Conservation (phyloP, 192 early-diverging fungal species). For the Coemansia sp. region DNA sequence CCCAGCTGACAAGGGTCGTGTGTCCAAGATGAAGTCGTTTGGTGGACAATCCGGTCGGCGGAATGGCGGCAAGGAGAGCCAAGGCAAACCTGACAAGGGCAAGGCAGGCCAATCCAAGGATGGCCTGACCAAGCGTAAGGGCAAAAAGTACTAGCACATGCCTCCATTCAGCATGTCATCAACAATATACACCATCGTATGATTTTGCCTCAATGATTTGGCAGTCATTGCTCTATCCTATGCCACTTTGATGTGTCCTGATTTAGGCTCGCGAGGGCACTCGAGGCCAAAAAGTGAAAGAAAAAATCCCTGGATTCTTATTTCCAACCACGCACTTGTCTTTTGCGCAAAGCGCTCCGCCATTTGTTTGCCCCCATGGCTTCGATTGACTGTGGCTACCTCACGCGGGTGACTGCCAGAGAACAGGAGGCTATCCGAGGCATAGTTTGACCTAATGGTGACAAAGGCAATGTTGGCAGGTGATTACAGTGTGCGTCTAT, state of each 20-base stretch:
- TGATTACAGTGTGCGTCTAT: not conserved
- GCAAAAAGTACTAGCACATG: constrained; percentile 3
- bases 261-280: not conserved
- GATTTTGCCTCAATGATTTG: not conserved
- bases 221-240: not conserved
- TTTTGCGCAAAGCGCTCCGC: not conserved
- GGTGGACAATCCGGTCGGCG: constrained; percentile 10
- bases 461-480: not conserved
- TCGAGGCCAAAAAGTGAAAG: not conserved
- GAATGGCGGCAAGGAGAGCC: constrained; percentile 3
- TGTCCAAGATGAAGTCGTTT: constrained; percentile 10
- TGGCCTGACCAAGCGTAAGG: constrained; percentile 3
- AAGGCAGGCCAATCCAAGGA: constrained; percentile 2
- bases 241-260: not conserved
- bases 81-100: not conserved
- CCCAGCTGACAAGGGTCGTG: constrained; percentile 18
- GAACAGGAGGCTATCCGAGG: not conserved
- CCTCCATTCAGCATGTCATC: not conserved
- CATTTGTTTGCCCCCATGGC: not conserved
- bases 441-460: not conserved
- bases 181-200: not conserved
- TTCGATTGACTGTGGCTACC: not conserved
- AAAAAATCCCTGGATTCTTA: too few relatives aligned
- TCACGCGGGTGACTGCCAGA: not conserved
- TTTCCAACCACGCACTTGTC: not conserved